Percentiles rank a stretch among this genome's conserved stretches.
Evolutionary conservation across 805 yeast species (phyloP).

Genomic region (Myxozyma udenii): DNA sequence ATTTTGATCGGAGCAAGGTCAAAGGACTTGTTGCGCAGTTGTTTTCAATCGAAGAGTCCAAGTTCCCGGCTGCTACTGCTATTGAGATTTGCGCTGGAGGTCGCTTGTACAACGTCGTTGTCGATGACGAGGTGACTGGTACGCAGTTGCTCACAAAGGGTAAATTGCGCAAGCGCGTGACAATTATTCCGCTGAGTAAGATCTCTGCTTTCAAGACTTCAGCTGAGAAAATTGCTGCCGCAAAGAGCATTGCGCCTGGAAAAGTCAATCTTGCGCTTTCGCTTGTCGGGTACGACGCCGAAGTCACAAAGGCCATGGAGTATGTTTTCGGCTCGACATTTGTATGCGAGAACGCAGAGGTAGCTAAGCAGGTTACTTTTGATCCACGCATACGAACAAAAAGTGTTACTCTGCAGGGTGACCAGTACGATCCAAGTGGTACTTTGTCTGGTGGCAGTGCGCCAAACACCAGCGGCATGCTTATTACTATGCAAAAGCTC

Average conservation of each 20-base stretch:
- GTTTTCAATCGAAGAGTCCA: constrained; percentile 58
- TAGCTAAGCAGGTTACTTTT: constrained; percentile 86
- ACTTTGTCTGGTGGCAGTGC: constrained; percentile 94
- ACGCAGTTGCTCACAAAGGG: constrained; percentile 77
- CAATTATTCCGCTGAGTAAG: constrained; percentile 88
- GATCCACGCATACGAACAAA: constrained; percentile 75
- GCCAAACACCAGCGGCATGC: constrained; percentile 50
- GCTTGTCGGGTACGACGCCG: constrained; percentile 68
- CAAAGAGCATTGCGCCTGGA: constrained; percentile 74
- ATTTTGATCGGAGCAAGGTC: constrained; percentile 61
- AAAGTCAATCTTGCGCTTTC: constrained; percentile 88
- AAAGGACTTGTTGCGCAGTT: constrained; percentile 89
- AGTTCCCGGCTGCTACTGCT: constrained; percentile 68
- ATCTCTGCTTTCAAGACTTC: constrained; percentile 61
- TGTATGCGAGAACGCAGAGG: constrained; percentile 79
- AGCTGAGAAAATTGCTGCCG: constrained; percentile 53
- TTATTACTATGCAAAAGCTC: constrained; percentile 64
- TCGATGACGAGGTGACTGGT: constrained; percentile 83
- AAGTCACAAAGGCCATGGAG: constrained; percentile 78
- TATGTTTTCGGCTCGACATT: constrained; percentile 88
- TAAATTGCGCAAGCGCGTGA: constrained; percentile 72
- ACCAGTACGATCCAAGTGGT: constrained; percentile 93
- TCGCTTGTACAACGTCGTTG: constrained; percentile 81
- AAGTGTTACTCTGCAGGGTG: constrained; percentile 89
- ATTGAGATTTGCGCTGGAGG: constrained; percentile 94